Conservation (phyloP, 1,284 basidiomycete species). For the Phylloboletellus chloephorus region DNA sequence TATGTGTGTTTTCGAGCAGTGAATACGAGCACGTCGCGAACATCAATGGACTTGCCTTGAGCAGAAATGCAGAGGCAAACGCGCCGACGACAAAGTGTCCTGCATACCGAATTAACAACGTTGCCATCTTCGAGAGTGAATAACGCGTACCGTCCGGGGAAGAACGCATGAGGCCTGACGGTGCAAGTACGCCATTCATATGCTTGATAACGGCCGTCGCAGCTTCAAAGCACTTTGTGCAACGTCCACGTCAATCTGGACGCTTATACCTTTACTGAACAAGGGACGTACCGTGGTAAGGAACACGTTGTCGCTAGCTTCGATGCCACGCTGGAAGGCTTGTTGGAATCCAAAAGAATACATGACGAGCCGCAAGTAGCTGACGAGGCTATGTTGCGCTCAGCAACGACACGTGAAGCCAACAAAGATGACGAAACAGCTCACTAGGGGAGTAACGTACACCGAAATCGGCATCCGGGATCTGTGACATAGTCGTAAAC, state of each 20-base stretch:
- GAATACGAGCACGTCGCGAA: not conserved
- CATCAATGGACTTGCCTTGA: constrained; percentile 53
- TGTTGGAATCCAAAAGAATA: constrained; percentile 82
- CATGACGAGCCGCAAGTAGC: constrained; percentile 79
- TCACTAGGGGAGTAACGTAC: constrained; percentile 68
- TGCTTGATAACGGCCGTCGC: constrained; percentile 63
- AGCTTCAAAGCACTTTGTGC: constrained; percentile 56
- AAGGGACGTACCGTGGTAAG: constrained; percentile 52
- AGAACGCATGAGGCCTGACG: constrained; percentile 74
- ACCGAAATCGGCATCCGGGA: constrained; percentile 56
- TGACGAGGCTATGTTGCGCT: constrained; percentile 49
- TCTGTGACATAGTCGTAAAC: constrained; percentile 37
- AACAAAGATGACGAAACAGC: constrained; percentile 23
- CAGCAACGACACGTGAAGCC: constrained; percentile 12
- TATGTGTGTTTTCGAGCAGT: no score
- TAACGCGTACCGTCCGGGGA: constrained; percentile 64
- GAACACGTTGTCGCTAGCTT: constrained; percentile 57
- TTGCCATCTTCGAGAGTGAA: not conserved
- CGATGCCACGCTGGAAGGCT: constrained; percentile 65
- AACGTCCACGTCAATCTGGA: not conserved
- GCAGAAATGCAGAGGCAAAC: constrained; percentile 79
- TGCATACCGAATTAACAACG: constrained; percentile 23
- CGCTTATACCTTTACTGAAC: constrained; percentile 2
- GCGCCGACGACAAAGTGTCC: constrained; percentile 80
- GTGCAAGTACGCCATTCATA: constrained; percentile 61